Conservation (phyloP, 441 rosid species). For the Eruca vesicaria region DNA sequence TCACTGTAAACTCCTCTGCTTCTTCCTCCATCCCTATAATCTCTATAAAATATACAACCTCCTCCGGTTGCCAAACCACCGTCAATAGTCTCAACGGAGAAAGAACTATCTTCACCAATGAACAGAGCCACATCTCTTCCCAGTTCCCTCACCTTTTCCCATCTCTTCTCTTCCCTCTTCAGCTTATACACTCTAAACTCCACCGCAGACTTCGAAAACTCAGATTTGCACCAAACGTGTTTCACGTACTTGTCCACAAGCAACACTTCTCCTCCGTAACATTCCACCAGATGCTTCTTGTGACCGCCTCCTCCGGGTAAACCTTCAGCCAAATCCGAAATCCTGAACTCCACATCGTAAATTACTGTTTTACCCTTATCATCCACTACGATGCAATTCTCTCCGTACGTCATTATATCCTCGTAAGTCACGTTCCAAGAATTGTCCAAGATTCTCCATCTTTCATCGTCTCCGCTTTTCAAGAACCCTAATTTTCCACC, state of each 20-base stretch:
- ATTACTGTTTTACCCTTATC: constrained; percentile 28
- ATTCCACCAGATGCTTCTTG: constrained; percentile 30
- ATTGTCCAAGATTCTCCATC: constrained; percentile 29
- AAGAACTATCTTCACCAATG: constrained; percentile 30
- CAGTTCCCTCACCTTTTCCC: constrained; percentile 27
- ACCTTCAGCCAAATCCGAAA: constrained; percentile 21
- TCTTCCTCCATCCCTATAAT: constrained; percentile 23
- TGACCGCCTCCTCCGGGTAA: constrained; percentile 33
- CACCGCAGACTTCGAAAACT: constrained; percentile 17
- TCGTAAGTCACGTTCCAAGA: constrained; percentile 20
- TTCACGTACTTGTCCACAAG: constrained; percentile 33
- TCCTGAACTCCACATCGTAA: constrained; percentile 19
- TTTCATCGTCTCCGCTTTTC: constrained; percentile 18
- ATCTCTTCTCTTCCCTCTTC: constrained; percentile 24
- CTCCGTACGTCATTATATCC: constrained; percentile 15
- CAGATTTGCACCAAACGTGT: constrained; percentile 13
- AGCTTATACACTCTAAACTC: constrained; percentile 35
- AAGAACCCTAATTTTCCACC: constrained; percentile 32
- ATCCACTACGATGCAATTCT: constrained; percentile 25
- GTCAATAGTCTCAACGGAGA: constrained; percentile 15
- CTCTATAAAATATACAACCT: constrained; percentile 27
- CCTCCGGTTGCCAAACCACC: constrained; percentile 1
- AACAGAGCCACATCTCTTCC: constrained; percentile 20
- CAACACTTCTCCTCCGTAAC: constrained; percentile 21
- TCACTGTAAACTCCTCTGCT: constrained; percentile 23